Evolutionary conservation across 2,329 filamentous ascomycete genomes (phyloP), one percentile per base, ranked within the genome.

Genomic region (Fusarium citri): DNA sequence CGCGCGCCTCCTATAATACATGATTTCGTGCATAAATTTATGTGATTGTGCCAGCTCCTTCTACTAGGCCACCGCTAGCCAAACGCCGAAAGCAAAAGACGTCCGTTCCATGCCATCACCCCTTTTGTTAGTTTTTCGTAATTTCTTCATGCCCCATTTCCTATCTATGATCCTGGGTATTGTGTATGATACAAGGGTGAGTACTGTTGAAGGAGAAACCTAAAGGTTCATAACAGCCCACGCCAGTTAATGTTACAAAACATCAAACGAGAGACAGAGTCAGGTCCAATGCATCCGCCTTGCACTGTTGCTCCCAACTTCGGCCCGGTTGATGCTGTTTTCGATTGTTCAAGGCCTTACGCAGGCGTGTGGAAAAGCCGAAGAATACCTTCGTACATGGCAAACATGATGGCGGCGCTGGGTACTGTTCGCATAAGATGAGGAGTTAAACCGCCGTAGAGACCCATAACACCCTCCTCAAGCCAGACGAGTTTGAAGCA

Each of bases 381-480:
- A 30, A 89, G 79, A 45, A 89, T 88, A 57, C 83, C 85, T 76
- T 89, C 87, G 76, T 89, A 97, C 84, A 96, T 96, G 80, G 94
- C 94, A 79, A 98, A 97, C 92, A 97, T 98, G 79, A 98, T 97
- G 72, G 93, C 94, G 10, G 95, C 94, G 73, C 92, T 96, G 2
- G 95, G 95, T 8, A 98, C 94, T 9, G 94, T 94, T 66, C 94
- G 88, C 80, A 98, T 88, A 75, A 98, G 88, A 78, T 98, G 95
- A 48, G 95, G 94, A 16, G 94, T 97, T 76, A 98, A 85, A 20
- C 94, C 94, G 59, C 95, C 94, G 77, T 98, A 98, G 66, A 98
- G 84, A 31, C 91, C 92, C 48, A 90, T 88, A 80, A 97, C 86
- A 49, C 94, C 94, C 79, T 98, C 95, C 76, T 98, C 94, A 76